These are phyloP conservation scores for Aspergillus cristatus DNA, from an alignment of 495 filamentous ascomycete genomes.

Conservation along the genomic window DNA sequence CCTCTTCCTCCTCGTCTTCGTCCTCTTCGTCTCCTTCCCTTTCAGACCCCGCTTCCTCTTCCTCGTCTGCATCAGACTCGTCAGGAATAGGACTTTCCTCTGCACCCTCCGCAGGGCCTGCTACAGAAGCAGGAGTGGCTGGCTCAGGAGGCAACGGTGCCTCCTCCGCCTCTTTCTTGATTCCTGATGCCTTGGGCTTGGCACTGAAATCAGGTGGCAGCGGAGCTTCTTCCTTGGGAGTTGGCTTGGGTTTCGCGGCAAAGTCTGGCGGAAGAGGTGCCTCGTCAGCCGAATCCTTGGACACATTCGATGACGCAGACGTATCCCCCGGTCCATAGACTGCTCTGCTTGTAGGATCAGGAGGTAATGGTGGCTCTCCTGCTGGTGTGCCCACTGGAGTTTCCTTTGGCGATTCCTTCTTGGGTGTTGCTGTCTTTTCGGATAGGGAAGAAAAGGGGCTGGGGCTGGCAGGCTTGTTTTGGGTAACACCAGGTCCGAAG, in stretches of 20 bases:
- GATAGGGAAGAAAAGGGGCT: conserved; percentile 28
- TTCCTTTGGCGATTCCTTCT: conserved; percentile 10
- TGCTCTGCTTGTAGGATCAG: conserved; percentile 65
- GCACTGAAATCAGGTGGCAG: conserved; percentile 29
- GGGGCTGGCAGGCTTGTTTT: conserved; percentile 17
- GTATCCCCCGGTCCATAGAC: conserved; percentile 57
- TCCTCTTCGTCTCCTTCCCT: conserved; percentile 17
- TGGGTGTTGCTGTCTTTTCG: conserved; percentile 28
- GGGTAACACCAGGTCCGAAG: conserved; percentile 22
- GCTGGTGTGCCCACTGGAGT: conserved; percentile 16
- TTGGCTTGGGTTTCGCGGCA: conserved; percentile 18
- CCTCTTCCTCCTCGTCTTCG: conserved; percentile 22
- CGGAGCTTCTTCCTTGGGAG: conserved; percentile 21
- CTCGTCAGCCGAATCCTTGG: conserved; percentile 40
- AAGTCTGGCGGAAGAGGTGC: conserved; percentile 58
- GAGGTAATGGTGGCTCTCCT: conserved; percentile 56
- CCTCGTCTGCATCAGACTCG: conserved; percentile 22
- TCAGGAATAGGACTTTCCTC: conserved; percentile 20
- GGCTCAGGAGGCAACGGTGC: conserved; percentile 31
- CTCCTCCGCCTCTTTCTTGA: conserved; percentile 9
- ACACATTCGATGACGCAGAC: conserved; percentile 54
- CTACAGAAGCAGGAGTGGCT: conserved; percentile 1
- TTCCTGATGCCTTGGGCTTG: conserved; percentile 6
- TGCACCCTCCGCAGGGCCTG: conserved; percentile 5
- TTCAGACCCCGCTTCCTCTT: conserved; percentile 18